These are phyloP conservation scores for Globisporangium viniferum DNA, from an alignment of 352 stramenopile species.

Conservation along the genomic window DNA sequence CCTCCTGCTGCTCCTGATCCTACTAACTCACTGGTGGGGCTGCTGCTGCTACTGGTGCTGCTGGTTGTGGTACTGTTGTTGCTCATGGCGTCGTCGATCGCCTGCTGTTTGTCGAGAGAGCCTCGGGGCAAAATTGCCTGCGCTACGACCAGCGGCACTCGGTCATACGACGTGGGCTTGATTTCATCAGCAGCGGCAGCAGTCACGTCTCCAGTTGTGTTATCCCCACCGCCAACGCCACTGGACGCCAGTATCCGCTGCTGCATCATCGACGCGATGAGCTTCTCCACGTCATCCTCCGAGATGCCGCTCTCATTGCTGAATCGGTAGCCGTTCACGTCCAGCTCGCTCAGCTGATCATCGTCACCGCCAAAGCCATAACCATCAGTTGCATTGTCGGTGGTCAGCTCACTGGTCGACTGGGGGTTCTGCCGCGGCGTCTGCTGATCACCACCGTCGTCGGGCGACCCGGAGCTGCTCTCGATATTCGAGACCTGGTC, in stretches of 20 bases:
- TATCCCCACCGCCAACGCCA: not conserved
- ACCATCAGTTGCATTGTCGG: not conserved
- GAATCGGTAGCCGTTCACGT: conserved; percentile 13
- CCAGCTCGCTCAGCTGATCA: conserved; percentile 9
- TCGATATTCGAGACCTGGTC: conserved; percentile 4
- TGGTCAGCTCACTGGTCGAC: not conserved
- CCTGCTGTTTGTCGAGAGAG: not conserved
- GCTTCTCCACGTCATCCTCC: conserved; percentile 15
- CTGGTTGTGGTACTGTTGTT: not conserved
- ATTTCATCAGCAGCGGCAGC: not conserved
- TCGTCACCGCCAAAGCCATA: not conserved
- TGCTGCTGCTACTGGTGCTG: not conserved
- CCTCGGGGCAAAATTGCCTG: not conserved
- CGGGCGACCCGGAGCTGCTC: conserved; percentile 1
- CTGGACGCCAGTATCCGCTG: not conserved
- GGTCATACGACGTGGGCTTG: not conserved
- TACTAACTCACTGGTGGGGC: too few species aligned
- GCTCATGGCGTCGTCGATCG: not conserved
- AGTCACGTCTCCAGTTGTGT: not conserved
- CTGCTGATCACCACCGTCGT: not conserved
- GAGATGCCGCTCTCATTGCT: conserved; percentile 16
- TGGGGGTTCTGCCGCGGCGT: not conserved
- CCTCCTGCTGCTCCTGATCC: not conserved
- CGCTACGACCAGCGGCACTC: not conserved
- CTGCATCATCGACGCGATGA: conserved; percentile 7